These are phyloP conservation scores for Nitzschia sp. DNA, from an alignment of 108 stramenopile genomes.

Conservation along the genomic window DNA sequence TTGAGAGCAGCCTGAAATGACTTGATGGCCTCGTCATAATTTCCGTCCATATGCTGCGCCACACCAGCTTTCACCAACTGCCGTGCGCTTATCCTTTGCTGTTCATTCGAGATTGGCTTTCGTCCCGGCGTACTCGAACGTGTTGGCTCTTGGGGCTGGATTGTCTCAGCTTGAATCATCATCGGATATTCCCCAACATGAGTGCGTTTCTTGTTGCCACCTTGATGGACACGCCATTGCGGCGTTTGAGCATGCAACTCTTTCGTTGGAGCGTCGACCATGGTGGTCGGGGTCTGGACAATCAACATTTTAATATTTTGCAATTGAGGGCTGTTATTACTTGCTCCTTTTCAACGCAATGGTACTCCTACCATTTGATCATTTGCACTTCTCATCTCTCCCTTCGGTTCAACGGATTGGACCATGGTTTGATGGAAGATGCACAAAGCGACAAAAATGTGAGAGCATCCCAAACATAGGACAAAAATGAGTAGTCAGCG, in stretches of 20 bases:
- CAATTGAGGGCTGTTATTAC: too few species aligned
- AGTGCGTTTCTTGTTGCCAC: neutral
- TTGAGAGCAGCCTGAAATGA: conserved; percentile 30
- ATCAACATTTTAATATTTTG: too few species aligned
- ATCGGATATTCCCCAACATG: neutral
- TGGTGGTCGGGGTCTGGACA: too few species aligned
- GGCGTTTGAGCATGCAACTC: neutral
- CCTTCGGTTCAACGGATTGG: too few species aligned
- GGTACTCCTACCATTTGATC: too few species aligned
- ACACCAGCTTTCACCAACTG: conserved; percentile 17
- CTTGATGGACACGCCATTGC: neutral
- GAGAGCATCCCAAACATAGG: too few species aligned
- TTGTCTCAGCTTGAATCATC: neutral
- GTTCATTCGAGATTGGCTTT: neutral
- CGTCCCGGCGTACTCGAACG: neutral
- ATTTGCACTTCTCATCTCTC: too few species aligned
- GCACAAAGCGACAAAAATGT: neutral
- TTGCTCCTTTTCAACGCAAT: too few species aligned
- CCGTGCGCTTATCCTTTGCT: neutral
- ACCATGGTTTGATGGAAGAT: neutral
- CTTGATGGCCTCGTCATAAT: conserved; percentile 27
- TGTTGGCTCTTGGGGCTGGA: neutral
- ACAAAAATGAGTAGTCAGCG: neutral
- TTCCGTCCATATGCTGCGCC: conserved; percentile 6
- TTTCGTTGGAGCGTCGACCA: neutral